Conservation (phyloP, 805 yeast genomes). For the Starmerella floricola region DNA sequence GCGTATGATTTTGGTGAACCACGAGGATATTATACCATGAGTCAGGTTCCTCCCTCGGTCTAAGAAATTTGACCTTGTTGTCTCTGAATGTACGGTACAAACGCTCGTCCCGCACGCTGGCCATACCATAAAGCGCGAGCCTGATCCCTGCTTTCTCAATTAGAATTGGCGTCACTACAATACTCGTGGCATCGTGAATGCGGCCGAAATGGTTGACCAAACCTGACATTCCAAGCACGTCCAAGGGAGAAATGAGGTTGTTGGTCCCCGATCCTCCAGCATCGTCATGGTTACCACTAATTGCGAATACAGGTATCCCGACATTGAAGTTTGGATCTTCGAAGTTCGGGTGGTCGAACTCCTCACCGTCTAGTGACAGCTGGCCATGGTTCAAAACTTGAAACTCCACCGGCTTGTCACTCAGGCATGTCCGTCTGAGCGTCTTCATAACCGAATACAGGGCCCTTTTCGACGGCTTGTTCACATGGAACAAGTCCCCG, state of each 20-base stretch:
- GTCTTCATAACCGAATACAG: conserved; percentile 69
- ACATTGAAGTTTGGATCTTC: conserved; percentile 86
- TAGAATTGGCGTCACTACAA: conserved; percentile 61
- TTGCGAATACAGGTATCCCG: conserved; percentile 80
- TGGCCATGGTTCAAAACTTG: conserved; percentile 73
- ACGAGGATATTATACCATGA: conserved; percentile 78
- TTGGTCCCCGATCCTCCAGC: conserved; percentile 55
- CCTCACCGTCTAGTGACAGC: conserved; percentile 40
- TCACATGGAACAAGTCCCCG: conserved; percentile 86
- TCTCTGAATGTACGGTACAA: conserved; percentile 70
- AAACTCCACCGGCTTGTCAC: conserved; percentile 76
- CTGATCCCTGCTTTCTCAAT: conserved; percentile 73
- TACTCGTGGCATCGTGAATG: conserved; percentile 60
- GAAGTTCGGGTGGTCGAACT: conserved; percentile 59
- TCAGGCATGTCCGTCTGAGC: conserved; percentile 60
- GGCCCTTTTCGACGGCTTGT: conserved; percentile 79
- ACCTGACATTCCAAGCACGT: conserved; percentile 68
- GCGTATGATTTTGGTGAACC: conserved; percentile 79
- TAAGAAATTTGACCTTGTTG: conserved; percentile 63
- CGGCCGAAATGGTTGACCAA: conserved; percentile 82
- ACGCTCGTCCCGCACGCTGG: conserved; percentile 81
- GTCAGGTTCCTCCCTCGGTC: conserved; percentile 47
- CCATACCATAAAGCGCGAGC: conserved; percentile 78
- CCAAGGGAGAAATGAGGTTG: conserved; percentile 66
- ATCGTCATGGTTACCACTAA: conserved; percentile 94